Base-by-base conservation (phyloP, 1,139 yeast species). In the Kurtzmaniella natalensis region DNA sequence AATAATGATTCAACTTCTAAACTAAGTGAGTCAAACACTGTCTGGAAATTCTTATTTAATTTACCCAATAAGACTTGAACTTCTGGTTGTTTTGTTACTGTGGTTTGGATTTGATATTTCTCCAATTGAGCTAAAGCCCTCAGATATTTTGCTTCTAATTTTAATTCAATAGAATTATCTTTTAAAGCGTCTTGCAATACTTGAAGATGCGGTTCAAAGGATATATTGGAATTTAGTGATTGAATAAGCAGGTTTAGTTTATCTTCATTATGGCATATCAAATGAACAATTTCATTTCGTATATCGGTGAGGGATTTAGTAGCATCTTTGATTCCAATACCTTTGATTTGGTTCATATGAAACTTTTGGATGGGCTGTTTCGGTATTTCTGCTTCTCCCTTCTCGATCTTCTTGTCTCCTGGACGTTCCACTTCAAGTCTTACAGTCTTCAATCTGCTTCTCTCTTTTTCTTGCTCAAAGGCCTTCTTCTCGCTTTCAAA, bases 1-100 rank as follows among this genome's bases (percentile, higher is more conserved):
- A n/a, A n/a, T n/a, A n/a, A n/a, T n/a, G n/a, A n/a, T 18, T 22
- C 20, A 14, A 31, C 20, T 22, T 20, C 18, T 3, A 19, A 18
- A 10, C 24, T 26, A n/a, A 36, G 32, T 23, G 24, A 27, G n/a
- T 29, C 30, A 7, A 37, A 28, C 8, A 40, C 32, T 18, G 29
- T 31, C 10, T 18, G 20, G 11, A 43, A 30, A 26, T 30, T 39
- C 5, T 20, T 26, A 15, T 36, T 33, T 14, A 43, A 31, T 24
- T 36, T 37, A 5, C 30, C 23, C 23, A 43, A 37, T 11, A 39
- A 34, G 13, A n/a, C 14, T 11, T 23, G 26, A 23, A 23, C 26
- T 11, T 23, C 26, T 5, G 26, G 26, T 8, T 10, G 15, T 11
- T 23, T 11, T 11, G 14, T 4, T 4, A 16, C 26, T 11, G 15